A percentile compares a stretch with the other conserved stretches of the same genome.
These are phyloP conservation scores for Nannochloropsis gaditana DNA, from an alignment of 108 stramenopile species.

Conservation along the genomic window DNA sequence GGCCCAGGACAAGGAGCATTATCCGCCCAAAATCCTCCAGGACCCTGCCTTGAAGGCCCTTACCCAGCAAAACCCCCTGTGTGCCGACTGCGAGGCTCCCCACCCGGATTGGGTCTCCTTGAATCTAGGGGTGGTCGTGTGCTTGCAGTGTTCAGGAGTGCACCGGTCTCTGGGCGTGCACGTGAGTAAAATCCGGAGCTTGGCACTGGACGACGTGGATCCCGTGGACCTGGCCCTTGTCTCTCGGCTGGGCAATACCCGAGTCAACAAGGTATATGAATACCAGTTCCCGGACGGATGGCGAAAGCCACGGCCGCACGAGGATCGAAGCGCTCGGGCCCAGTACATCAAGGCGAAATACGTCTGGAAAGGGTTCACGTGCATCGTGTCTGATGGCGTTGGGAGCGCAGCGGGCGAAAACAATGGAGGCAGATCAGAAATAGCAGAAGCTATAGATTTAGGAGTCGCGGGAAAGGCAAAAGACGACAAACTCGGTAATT, in stretches of 20 bases:
- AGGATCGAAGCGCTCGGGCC: constrained; percentile 17
- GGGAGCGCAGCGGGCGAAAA: background rate
- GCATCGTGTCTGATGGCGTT: background rate
- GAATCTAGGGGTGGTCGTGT: constrained; percentile 56
- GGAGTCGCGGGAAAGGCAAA: background rate
- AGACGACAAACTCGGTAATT: background rate
- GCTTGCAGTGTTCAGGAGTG: constrained; percentile 91
- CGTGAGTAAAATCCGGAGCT: constrained; percentile 74
- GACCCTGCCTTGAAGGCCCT: background rate
- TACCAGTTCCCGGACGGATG: constrained; percentile 33
- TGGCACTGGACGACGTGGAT: constrained; percentile 32
- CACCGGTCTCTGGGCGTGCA: constrained; percentile 91
- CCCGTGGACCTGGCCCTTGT: constrained; percentile 31
- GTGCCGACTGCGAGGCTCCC: constrained; percentile 30
- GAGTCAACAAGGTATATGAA: constrained; percentile 34
- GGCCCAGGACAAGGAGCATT: background rate
- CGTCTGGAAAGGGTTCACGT: constrained; percentile 34
- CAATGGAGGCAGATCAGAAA: background rate
- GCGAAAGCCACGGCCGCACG: constrained; percentile 27
- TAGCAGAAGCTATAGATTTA: too few species aligned
- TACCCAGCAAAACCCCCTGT: constrained; percentile 25
- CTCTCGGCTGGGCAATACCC: constrained; percentile 25
- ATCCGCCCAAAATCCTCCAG: background rate
- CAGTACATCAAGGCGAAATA: constrained; percentile 41
- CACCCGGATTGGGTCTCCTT: constrained; percentile 33